Conservation (phyloP, 106 monocot genomes). For the Allium sativum region DNA sequence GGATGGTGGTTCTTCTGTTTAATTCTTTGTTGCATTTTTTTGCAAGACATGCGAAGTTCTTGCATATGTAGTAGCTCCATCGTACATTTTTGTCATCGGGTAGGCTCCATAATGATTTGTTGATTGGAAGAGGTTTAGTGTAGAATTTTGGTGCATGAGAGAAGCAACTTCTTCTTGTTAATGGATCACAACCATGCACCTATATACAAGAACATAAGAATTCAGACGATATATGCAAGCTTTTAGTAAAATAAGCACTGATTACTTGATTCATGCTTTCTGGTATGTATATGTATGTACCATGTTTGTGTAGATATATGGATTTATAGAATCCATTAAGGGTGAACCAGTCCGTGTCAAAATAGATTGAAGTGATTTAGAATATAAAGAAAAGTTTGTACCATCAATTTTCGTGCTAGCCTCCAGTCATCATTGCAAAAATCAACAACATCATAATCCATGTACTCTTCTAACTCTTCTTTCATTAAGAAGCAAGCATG, state of each 20-base stretch:
- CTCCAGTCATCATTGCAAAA: constrained; percentile 78
- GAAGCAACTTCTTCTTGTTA: constrained; percentile 56
- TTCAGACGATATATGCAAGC: too few relatives aligned
- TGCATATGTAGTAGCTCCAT: constrained; percentile 64
- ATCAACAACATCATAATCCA: constrained; percentile 76
- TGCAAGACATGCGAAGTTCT: constrained; percentile 46
- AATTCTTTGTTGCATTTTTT: constrained; percentile 37
- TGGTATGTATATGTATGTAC: too few relatives aligned
- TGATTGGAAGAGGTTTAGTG: constrained; percentile 42
- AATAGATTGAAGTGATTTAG: too few relatives aligned
- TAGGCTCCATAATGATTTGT: constrained; percentile 44
- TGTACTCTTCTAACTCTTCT: constrained; percentile 70
- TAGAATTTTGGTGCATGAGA: constrained; percentile 54
- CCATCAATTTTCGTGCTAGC: constrained; percentile 34
- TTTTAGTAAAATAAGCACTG: too few relatives aligned
- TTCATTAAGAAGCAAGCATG: constrained; percentile 64
- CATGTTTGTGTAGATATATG: too few relatives aligned
- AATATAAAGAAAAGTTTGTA: too few relatives aligned
- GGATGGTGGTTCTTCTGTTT: too few relatives aligned
- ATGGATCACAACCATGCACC: constrained; percentile 54
- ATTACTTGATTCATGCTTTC: too few relatives aligned
- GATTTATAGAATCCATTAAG: too few relatives aligned
- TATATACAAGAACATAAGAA: too few relatives aligned
- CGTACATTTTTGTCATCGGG: constrained; percentile 44
- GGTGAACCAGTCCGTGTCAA: too few relatives aligned